A percentile compares a stretch with the other conserved stretches of the same genome.
Conservation (phyloP, 441 rosid genomes). For the Geranium incanum region DNA sequence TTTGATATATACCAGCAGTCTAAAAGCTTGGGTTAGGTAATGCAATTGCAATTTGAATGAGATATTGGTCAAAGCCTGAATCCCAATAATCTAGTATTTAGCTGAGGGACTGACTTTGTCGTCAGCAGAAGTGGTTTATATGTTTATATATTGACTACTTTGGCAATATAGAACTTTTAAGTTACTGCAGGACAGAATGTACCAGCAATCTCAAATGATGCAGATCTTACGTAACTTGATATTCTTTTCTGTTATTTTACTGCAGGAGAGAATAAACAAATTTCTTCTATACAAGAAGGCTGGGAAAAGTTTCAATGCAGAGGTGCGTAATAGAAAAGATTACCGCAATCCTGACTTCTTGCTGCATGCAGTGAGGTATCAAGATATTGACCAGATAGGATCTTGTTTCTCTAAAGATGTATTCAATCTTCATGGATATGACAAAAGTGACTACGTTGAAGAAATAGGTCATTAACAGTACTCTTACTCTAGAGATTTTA, state of each 20-base stretch:
- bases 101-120: neutral
- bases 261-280: slow-evolving; percentile 70
- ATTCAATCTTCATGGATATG: slow-evolving; percentile 88
- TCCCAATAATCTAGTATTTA: neutral
- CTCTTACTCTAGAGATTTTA: slow-evolving; percentile 3
- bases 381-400: slow-evolving; percentile 88
- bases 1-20: neutral
- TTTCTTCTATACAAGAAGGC: slow-evolving; percentile 65
- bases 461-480: slow-evolving; percentile 55
- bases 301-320: slow-evolving; percentile 91
- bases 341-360: slow-evolving; percentile 92
- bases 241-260: slow-evolving; percentile 19
- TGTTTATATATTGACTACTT: neutral
- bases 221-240: slow-evolving; percentile 1
- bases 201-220: neutral
- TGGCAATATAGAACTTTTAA: neutral
- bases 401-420: slow-evolving; percentile 91
- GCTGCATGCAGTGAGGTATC: slow-evolving; percentile 88
- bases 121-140: neutral
- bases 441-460: slow-evolving; percentile 68
- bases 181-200: neutral
- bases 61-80: neutral
- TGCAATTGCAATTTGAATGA: neutral
- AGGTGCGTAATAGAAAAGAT: slow-evolving; percentile 85
- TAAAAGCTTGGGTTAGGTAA: neutral